Base-by-base conservation (phyloP, 208 protist genomes). In the Acanthamoeba royreba region DNA sequence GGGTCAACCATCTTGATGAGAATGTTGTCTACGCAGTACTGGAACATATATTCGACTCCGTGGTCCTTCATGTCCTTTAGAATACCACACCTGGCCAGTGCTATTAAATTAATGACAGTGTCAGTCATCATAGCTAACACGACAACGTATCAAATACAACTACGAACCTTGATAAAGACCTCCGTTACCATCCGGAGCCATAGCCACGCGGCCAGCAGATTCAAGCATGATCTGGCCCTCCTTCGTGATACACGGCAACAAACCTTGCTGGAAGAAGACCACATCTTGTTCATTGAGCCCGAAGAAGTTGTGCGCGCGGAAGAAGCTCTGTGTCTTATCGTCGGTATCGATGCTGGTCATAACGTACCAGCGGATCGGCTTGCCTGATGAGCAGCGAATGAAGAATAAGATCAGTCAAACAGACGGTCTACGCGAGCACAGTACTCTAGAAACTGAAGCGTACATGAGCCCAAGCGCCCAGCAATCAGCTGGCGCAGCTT, bases 261-360 rank as follows among this genome's bases (percentile, higher is more conserved):
- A 88, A 31, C 88, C 93, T 94, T 99, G 99, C 63, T 95, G 46
- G 91, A 99, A 99, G 88, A 99, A 99, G 87, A 98, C 83, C 19
- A 99, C 96, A 42, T 99, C 94, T 8, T 96, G 93, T 22, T 52
- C 9, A 17, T 94, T 38, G 11, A 99, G 96, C 9, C 99, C 99
- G 97, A 99, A 99, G 93, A 96, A 99, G 28, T 97, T 72, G 63
- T 99, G 85, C 9, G 97, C 93, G 9, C 95, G 49, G 94, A 99
- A 99, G 92, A 98, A 99, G 15, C 94, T 46, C 25, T 94, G 45
- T 2, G 99, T 99, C 40, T 95, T 95, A 0, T 86, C 94, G 92
- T 99, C 88, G n/a, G 99, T 99, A 31, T 98, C 96, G 0, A 96
- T 96, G 35, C 97, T 99, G 9, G 99, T 99, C 99, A 99, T 99